phyloP scores from a whole-genome alignment of 202 grass and related monocot species.

The Setaria viridis region DNA sequence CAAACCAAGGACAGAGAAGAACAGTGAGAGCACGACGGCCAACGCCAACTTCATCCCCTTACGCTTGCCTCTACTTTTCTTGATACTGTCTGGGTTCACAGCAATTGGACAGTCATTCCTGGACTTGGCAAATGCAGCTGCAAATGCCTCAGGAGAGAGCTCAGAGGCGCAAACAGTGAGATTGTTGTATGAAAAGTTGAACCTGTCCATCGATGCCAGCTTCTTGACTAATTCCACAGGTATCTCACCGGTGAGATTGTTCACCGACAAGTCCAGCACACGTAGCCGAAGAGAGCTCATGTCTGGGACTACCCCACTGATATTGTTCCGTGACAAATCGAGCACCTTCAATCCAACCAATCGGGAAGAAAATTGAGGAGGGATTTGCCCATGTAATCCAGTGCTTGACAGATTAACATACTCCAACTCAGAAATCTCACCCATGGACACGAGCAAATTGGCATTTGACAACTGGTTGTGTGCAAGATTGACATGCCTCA shows the following conservation, averaged over 20 bases:
- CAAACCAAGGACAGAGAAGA: slow-evolving; percentile 63
- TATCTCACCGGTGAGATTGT: slow-evolving; percentile 94
- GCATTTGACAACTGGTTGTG: slow-evolving; percentile 66
- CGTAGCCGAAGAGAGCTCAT: slow-evolving; percentile 55
- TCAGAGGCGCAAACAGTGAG: slow-evolving; percentile 81
- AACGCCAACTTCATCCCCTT: slow-evolving; percentile 65
- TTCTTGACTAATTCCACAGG: slow-evolving; percentile 75
- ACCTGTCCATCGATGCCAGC: slow-evolving; percentile 59
- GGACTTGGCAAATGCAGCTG: slow-evolving; percentile 70
- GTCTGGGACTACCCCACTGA: slow-evolving; percentile 71
- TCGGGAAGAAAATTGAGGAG: slow-evolving; percentile 50
- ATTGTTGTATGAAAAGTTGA: slow-evolving; percentile 99
- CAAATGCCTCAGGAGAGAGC: slow-evolving; percentile 62
- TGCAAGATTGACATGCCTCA: slow-evolving; percentile 91
- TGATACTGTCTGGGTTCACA: slow-evolving; percentile 65
- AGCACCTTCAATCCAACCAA: slow-evolving; percentile 74
- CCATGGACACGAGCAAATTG: slow-evolving; percentile 53
- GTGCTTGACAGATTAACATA: slow-evolving; percentile 94
- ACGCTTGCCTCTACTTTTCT: slow-evolving; percentile 40
- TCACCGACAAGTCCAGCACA: slow-evolving; percentile 81
- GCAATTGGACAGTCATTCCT: slow-evolving; percentile 91
- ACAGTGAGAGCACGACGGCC: slow-evolving; percentile 61
- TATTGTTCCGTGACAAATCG: slow-evolving; percentile 86
- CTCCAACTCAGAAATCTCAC: slow-evolving; percentile 61
- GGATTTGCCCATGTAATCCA: slow-evolving; percentile 63